A percentile compares a stretch with the other conserved stretches of the same genome.
Evolutionary conservation across 805 yeast genomes (phyloP).

Genomic region (Sungouiella blattae): DNA sequence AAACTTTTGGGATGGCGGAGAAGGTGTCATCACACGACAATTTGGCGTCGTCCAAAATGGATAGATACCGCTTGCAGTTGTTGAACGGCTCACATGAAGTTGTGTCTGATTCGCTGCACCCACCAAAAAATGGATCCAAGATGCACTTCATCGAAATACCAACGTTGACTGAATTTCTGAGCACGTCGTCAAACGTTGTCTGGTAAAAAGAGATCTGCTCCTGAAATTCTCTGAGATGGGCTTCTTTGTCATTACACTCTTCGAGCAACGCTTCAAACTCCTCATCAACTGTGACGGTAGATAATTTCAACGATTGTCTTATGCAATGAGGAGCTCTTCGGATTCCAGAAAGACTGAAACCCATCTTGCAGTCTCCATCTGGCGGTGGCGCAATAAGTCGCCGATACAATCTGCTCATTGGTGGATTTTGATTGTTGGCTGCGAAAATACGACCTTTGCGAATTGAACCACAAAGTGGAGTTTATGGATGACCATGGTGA

Average conservation of each 20-base stretch:
- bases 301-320: slow-evolving; percentile 1
- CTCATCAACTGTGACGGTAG: slow-evolving; percentile 30
- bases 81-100: slow-evolving; percentile 16
- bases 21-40: slow-evolving; percentile 10
- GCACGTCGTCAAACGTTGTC: slow-evolving; percentile 8
- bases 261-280: slow-evolving; percentile 14
- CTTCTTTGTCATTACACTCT: slow-evolving; percentile 9
- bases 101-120: slow-evolving; percentile 5
- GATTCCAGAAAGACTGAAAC: slow-evolving; percentile 1
- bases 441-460: too few relatives aligned
- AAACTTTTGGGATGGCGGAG: slow-evolving; percentile 3
- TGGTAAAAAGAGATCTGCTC: slow-evolving; percentile 13
- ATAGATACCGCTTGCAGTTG: slow-evolving; percentile 15
- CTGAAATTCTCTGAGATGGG: slow-evolving; percentile 12
- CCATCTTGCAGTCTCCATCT: background rate
- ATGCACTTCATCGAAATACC: slow-evolving; percentile 7
- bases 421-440: too few relatives aligned
- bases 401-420: background rate
- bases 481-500: slow-evolving; percentile 62
- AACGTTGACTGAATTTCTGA: slow-evolving; percentile 15
- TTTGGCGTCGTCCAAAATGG: slow-evolving; percentile 12
- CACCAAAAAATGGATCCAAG: slow-evolving; percentile 1
- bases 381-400: background rate
- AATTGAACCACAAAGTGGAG: too few relatives aligned
- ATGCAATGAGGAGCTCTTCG: slow-evolving; percentile 1